Evolutionary conservation across 2,329 filamentous ascomycete species (phyloP).

Genomic region (Cladophialophora psammophila): DNA sequence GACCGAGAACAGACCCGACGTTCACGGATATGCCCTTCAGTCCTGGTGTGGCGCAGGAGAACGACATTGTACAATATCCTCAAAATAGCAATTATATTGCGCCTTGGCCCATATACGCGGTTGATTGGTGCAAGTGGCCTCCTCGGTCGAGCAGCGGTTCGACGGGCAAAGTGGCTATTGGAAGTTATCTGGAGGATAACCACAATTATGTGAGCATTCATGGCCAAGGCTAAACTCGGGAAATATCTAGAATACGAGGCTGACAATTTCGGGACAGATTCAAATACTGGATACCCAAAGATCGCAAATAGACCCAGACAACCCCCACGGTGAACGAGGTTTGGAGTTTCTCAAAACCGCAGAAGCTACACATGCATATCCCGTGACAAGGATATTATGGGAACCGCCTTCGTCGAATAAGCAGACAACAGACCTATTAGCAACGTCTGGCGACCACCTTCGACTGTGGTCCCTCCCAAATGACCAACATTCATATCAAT

Average conservation of each 20-base stretch:
- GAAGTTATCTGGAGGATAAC: constrained; percentile 95
- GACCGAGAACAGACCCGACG: constrained; percentile 82
- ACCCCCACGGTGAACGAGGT: constrained; percentile 74
- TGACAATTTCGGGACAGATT: constrained; percentile 65
- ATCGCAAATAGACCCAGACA: constrained; percentile 71
- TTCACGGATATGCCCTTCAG: constrained; percentile 75
- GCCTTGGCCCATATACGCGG: constrained; percentile 94
- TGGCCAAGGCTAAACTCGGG: background rate
- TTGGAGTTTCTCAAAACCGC: constrained; percentile 93
- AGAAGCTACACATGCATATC: constrained; percentile 97
- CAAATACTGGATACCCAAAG: constrained; percentile 95
- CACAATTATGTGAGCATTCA: constrained; percentile 82
- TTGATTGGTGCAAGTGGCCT: constrained; percentile 99
- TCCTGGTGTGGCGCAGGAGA: constrained; percentile 65
- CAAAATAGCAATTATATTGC: constrained; percentile 91
- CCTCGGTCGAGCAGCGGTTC: constrained; percentile 70
- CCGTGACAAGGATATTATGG: constrained; percentile 93
- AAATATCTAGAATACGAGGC: background rate
- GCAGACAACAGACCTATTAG: constrained; percentile 90
- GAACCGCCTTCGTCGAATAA: constrained; percentile 95
- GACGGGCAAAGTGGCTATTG: constrained; percentile 90
- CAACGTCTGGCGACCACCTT: constrained; percentile 93
- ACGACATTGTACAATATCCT: constrained; percentile 69
- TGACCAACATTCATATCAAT: constrained; percentile 54
- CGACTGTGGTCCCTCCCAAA: constrained; percentile 88